Evolutionary conservation across 495 filamentous ascomycete species (phyloP).

Genomic region (Tuber melanosporum): DNA sequence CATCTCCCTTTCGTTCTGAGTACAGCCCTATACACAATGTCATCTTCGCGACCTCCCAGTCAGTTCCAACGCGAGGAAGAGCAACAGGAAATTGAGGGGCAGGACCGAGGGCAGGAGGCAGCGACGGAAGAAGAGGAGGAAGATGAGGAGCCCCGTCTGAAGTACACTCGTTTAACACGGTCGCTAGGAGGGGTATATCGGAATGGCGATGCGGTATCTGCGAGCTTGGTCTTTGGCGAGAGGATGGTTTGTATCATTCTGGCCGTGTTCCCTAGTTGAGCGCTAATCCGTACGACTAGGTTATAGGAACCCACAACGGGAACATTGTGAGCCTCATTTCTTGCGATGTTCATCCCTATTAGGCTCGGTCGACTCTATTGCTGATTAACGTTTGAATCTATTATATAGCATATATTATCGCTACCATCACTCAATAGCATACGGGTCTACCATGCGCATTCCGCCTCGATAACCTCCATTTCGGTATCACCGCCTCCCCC

Average conservation of each 20-base stretch:
- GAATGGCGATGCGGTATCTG: slow-evolving; percentile 88
- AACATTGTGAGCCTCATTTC: slow-evolving; percentile 67
- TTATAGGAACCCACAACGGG: slow-evolving; percentile 92
- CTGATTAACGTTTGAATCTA: neutral
- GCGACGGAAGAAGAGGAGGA: slow-evolving; percentile 65
- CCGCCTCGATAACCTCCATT: slow-evolving; percentile 78
- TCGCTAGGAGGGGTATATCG: slow-evolving; percentile 75
- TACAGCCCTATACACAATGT: slow-evolving; percentile 12
- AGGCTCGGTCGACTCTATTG: neutral
- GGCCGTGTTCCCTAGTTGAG: slow-evolving; percentile 4
- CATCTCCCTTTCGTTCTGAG: neutral
- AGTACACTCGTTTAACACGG: slow-evolving; percentile 79
- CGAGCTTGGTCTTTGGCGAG: slow-evolving; percentile 82
- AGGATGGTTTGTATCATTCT: slow-evolving; percentile 67
- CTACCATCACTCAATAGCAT: slow-evolving; percentile 71
- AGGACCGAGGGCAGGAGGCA: neutral
- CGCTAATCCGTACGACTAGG: slow-evolving; percentile 48
- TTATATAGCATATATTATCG: slow-evolving; percentile 68
- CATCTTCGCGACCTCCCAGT: neutral
- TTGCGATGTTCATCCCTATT: slow-evolving; percentile 1
- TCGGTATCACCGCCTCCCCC: slow-evolving; percentile 88
- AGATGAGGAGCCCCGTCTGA: slow-evolving; percentile 91
- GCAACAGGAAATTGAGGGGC: neutral
- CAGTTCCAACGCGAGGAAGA: slow-evolving; percentile 2
- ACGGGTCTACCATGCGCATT: slow-evolving; percentile 81